Evolutionary conservation across 805 yeast genomes (phyloP), one percentile per base, ranked within the genome.

Genomic region (Middelhovenomyces tepae): DNA sequence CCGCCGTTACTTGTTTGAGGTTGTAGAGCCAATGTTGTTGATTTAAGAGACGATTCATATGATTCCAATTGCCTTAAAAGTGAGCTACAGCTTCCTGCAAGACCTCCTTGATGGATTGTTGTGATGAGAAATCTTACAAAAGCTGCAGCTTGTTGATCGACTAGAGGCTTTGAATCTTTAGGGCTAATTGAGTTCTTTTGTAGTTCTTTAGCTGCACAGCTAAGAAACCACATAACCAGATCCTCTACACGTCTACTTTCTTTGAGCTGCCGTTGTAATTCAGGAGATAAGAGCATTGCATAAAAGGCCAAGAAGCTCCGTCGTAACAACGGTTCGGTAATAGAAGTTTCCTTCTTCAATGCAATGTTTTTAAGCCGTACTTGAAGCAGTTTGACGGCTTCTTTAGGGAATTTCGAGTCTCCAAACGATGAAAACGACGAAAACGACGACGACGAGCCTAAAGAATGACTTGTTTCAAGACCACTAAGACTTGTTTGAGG

Each of bases 281-380:
- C 54, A 3, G 78, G 73, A 32, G 67, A 69, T 22, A 77, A 56
- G 18, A 75, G 45, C 28, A 74, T 78, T 36, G 75, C 75, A 51
- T 80, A 79, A 37, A 78, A 65, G 16, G 81, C 69, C 16, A 80
- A 53, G 28, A 78, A 61, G 32, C 77, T 67, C 22, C 80, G 59
- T 39, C 81, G 62, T 8, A 78, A 65, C 36, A 67, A 55, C 4
- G 68, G 73, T 32, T 70, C 73, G 7, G 35, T 34, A 8, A 29
- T 32, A 25, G 59, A 29, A 10, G 34, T 25, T 11, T 27, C 58
- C 40, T 34, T 62, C 62, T 32, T 43, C 30, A 35, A 45, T 19
- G 50, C 60, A 37, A 49, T 42, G 23, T 36, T 46, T 31, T 47
- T 55, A 46, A 53, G 59, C 39, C 56, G 53, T 38, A 29, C 47